Base-by-base conservation (phyloP, 106 monocot species). In the Hemerocallis citrina region DNA sequence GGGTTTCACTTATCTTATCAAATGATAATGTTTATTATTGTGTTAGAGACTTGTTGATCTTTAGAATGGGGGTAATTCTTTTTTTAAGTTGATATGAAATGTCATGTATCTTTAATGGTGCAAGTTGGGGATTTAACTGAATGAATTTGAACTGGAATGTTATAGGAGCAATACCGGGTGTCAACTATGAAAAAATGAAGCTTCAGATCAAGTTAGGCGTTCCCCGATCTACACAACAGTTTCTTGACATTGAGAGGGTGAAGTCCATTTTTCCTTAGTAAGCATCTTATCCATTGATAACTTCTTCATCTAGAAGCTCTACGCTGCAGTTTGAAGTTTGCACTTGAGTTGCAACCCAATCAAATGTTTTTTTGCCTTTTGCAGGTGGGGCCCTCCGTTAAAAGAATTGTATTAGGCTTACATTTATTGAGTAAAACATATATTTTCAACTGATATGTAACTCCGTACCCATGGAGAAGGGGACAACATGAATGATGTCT, bases 251-350 rank as follows among this genome's bases (percentile, higher is more conserved):
- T 21, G 90, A 87, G 66, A 74, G 73, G 64, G 84, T 98, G 66
- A 98, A 98, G 36, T 87, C 91, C 14, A 84, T 98, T 33, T 98
- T 91, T 63, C 96, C 96, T 36, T 91, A 91, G 91, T 91, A 71
- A 91, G 96, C 68, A 40, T 69, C 34, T 37, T 28, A 5, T 45
- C 5, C 14, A 3, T 24, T 23, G n/a, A n/a, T n/a, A n/a, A n/a
- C n/a, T n/a, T n/a, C n/a, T n/a, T n/a, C n/a, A n/a, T n/a, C n/a
- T n/a, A n/a, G n/a, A n/a, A n/a, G n/a, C n/a, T n/a, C n/a, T n/a
- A n/a, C n/a, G n/a, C n/a, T n/a, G n/a, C n/a, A n/a, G n/a, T n/a
- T n/a, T n/a, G n/a, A n/a, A n/a, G n/a, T n/a, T n/a, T n/a, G n/a
- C n/a, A n/a, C n/a, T n/a, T n/a, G n/a, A n/a, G n/a, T n/a, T n/a